Evolutionary conservation across 768 basidiomycete species (phyloP), one percentile per base, ranked within the genome.

Genomic region (Boletus tomentosulus): DNA sequence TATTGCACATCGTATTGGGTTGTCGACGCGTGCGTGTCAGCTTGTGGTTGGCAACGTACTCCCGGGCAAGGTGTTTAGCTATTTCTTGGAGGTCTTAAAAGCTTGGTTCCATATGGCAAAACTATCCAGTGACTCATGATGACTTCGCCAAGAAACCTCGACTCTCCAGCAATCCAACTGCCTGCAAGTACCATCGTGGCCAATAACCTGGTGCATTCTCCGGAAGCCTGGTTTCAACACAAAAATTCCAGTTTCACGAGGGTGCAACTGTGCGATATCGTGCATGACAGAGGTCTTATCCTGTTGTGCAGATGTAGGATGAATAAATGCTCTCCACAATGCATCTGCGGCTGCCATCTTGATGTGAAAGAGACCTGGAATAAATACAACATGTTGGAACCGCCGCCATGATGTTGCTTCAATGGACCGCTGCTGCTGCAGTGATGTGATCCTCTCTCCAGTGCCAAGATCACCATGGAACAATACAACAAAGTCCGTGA

Each of bases 181-280:
- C 0, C 50, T 13, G 2, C 59, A 70, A 24, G 59, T 67, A 0
- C 69, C 67, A 13, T 49, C 57, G 48, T 78, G 66, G 2, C 50
- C 37, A 15, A 76, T 68, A 1, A 72, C 41, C 30, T 76, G 60
- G 39, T 77, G 74, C 64, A 73, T 75, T 4, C 59, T 41, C 0
- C 64, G 60, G 54, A 76, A 76, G 1, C 67, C 67, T 0, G 73
- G 74, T n/a, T 73, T 71, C 2, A 25, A n/a, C 10, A 6, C 15
- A 27, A 25, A 51, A 3, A 16, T 42, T 3, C 39, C 30, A 1
- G n/a, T 42, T 22, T 50, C 19, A 3, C 1, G 22, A 15, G 41
- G 73, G 0, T 63, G 64, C 3, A 73, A 34, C 0, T 48, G 25
- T 4, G 44, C 57, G 8, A 71, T 57, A 43, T 65, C 59, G 6